Conservation (phyloP, 139 green algal species). For the Volvox africanus region DNA sequence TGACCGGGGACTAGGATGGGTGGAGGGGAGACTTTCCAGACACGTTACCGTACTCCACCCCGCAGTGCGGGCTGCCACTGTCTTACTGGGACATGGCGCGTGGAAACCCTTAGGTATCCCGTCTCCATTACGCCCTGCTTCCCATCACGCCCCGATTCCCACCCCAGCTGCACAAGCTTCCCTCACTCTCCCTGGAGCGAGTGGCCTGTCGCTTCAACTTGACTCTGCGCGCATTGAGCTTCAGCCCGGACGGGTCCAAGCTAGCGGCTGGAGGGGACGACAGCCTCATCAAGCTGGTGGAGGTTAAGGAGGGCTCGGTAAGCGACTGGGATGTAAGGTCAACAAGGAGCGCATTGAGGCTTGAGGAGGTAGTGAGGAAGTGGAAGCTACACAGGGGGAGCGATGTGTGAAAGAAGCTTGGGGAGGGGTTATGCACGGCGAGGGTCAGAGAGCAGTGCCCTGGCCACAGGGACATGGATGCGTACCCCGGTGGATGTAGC, state of each 20-base stretch:
- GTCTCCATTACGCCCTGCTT: background rate
- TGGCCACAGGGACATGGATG: no score
- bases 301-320: constrained; percentile 66
- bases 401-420: background rate
- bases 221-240: constrained; percentile 75
- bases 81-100: no score
- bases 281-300: constrained; percentile 83
- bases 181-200: background rate
- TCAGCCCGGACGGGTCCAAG: constrained; percentile 68
- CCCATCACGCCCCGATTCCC: background rate
- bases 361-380: background rate
- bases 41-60: no score
- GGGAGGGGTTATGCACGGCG: background rate
- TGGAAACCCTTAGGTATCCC: no score
- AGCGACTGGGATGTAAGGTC: background rate
- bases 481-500: no score
- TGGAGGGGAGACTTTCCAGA: no score
- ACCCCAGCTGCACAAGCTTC: constrained; percentile 28
- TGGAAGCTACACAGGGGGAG: background rate
- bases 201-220: constrained; percentile 74
- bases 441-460: no score
- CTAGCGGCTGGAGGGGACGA: constrained; percentile 88
- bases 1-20: no score
- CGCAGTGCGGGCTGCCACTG: no score
- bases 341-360: background rate